phyloP scores from a whole-genome alignment of 441 rosid species.

The Hypseocharis bilobata region DNA sequence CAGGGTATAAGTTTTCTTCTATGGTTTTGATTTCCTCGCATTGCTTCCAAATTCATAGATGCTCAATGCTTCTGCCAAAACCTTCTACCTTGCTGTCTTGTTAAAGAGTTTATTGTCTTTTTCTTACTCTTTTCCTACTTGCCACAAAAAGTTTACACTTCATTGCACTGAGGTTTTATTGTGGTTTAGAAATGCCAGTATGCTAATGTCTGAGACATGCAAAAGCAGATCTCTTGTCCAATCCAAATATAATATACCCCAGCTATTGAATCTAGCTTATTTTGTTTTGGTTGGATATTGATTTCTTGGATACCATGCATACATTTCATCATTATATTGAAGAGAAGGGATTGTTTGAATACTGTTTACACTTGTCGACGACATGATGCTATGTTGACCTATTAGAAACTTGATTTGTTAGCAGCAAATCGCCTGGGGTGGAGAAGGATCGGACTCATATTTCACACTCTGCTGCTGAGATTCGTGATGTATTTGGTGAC shows the following conservation, averaged over 20 bases:
- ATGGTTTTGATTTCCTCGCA: background rate
- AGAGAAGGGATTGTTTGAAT: background rate
- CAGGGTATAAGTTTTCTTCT: background rate
- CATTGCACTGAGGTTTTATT: background rate
- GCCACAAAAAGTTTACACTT: background rate
- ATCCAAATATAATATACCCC: background rate
- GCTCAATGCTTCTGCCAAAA: background rate
- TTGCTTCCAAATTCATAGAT: background rate
- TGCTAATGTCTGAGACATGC: background rate
- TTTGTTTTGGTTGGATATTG: background rate
- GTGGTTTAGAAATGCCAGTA: background rate
- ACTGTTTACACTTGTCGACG: slow-evolving; percentile 3
- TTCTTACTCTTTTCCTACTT: background rate
- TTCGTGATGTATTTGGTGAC: slow-evolving; percentile 94
- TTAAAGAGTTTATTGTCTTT: background rate
- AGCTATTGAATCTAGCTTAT: background rate
- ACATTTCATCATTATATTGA: background rate
- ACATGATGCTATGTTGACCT: slow-evolving; percentile 9
- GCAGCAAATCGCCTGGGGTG: slow-evolving; percentile 47
- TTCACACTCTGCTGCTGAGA: slow-evolving; percentile 64
- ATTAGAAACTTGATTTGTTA: slow-evolving; percentile 17
- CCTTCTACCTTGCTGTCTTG: background rate
- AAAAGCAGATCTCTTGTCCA: background rate
- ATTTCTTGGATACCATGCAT: background rate
- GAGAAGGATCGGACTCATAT: slow-evolving; percentile 54